These are phyloP conservation scores for Pistacia atlantica DNA, from an alignment of 345 rosid species.

Conservation along the genomic window DNA sequence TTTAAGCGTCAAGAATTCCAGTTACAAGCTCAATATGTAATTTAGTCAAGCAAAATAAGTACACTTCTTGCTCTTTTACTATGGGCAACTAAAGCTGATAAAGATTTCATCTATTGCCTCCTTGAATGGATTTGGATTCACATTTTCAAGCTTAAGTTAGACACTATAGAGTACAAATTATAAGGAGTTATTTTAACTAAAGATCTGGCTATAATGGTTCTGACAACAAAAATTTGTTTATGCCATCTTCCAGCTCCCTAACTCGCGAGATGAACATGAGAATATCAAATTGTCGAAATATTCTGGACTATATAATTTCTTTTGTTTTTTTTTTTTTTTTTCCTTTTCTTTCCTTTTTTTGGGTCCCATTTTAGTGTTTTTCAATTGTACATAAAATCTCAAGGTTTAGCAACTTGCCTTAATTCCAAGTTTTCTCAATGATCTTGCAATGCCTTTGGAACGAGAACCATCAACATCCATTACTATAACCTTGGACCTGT, in stretches of 20 bases:
- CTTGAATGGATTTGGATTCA: too few species aligned
- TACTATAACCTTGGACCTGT: constrained; percentile 90
- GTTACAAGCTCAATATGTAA: neutral
- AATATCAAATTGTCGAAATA: neutral
- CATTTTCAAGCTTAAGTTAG: too few species aligned
- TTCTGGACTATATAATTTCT: neutral
- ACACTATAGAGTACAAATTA: too few species aligned
- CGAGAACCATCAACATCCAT: constrained; percentile 91
- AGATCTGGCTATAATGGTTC: neutral
- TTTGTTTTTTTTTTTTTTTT: too few species aligned
- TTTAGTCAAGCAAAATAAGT: neutral
- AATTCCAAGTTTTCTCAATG: constrained; percentile 82
- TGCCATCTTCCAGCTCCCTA: neutral
- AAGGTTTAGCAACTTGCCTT: constrained; percentile 48
- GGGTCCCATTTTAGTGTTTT: constrained; percentile 4
- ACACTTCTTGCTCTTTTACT: neutral
- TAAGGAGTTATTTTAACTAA: too few species aligned
- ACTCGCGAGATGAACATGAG: neutral
- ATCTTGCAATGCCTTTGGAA: constrained; percentile 89
- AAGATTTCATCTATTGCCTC: too few species aligned
- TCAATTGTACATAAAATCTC: constrained; percentile 8
- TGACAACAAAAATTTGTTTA: neutral
- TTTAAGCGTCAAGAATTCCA: neutral
- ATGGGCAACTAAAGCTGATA: too few species aligned
- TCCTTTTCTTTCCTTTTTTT: neutral